These are phyloP conservation scores for Simplicillium sp. DNA, from an alignment of 2,329 filamentous ascomycete species.

Conservation along the genomic window DNA sequence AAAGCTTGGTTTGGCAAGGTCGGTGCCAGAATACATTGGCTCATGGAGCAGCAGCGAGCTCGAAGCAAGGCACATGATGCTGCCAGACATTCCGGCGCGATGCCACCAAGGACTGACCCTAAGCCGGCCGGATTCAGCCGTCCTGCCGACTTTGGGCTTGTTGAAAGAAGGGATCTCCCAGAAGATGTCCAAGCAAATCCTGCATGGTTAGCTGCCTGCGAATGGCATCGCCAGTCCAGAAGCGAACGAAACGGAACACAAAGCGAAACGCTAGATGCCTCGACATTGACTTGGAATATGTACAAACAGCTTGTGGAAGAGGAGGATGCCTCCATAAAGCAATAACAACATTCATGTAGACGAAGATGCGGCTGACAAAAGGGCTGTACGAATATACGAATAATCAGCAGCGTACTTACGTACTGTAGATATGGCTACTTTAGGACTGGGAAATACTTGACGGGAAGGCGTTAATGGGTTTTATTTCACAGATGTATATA, in stretches of 20 bases:
- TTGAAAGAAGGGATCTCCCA: slow-evolving; percentile 30
- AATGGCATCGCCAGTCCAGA: slow-evolving; percentile 23
- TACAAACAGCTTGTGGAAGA: too few relatives aligned
- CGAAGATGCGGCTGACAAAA: too few relatives aligned
- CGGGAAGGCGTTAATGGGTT: too few relatives aligned
- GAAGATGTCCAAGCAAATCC: slow-evolving; percentile 32
- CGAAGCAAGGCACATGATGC: slow-evolving; percentile 7
- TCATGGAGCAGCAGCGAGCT: slow-evolving; percentile 12
- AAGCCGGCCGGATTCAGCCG: slow-evolving; percentile 18
- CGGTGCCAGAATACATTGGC: slow-evolving; percentile 24
- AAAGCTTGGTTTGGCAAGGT: slow-evolving; percentile 43
- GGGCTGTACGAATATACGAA: too few relatives aligned
- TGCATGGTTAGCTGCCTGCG: slow-evolving; percentile 32
- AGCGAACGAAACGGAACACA: slow-evolving; percentile 6
- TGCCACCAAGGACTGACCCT: slow-evolving; percentile 12
- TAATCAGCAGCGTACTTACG: background rate
- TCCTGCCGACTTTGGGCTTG: slow-evolving; percentile 25
- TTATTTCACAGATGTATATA: too few relatives aligned
- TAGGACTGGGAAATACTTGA: too few relatives aligned
- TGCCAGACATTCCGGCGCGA: slow-evolving; percentile 1
- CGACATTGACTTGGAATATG: too few relatives aligned
- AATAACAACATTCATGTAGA: too few relatives aligned
- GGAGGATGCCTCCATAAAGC: too few relatives aligned
- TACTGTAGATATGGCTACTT: too few relatives aligned
- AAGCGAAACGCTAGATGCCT: too few relatives aligned